phyloP scores from a whole-genome alignment of 2,329 filamentous ascomycete genomes.

The Monilinia vaccinii-corymbosi region DNA sequence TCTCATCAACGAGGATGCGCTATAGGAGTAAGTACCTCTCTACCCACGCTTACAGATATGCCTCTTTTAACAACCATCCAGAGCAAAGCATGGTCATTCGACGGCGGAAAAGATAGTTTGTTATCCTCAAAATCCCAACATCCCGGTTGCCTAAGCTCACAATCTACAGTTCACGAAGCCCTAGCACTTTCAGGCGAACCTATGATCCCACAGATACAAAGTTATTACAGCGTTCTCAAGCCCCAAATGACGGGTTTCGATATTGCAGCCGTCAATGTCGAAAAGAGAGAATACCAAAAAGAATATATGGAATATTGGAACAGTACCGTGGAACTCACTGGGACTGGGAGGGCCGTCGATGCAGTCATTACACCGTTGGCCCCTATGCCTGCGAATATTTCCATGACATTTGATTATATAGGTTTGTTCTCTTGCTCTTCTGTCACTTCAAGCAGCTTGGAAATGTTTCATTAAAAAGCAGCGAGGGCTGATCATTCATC shows the following conservation, averaged over 20 bases:
- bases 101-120: slow-evolving; percentile 39
- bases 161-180: slow-evolving; percentile 33
- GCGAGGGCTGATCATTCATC: not conserved
- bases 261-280: slow-evolving; percentile 35
- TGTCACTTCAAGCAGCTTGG: too few species aligned
- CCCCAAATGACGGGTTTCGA: slow-evolving; percentile 26
- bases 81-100: slow-evolving; percentile 34
- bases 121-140: not conserved
- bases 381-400: slow-evolving; percentile 26
- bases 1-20: slow-evolving; percentile 34
- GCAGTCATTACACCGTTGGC: slow-evolving; percentile 42
- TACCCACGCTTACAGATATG: slow-evolving; percentile 17
- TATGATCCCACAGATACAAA: slow-evolving; percentile 23
- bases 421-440: not conserved
- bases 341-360: slow-evolving; percentile 40
- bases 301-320: slow-evolving; percentile 46
- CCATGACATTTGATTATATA: slow-evolving; percentile 5
- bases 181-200: slow-evolving; percentile 48
- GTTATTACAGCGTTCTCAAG: slow-evolving; percentile 27
- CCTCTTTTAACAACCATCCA: slow-evolving; percentile 7
- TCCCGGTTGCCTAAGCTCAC: not conserved
- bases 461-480: too few species aligned
- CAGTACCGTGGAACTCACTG: slow-evolving; percentile 18
- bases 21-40: slow-evolving; percentile 33
- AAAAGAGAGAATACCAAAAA: slow-evolving; percentile 46